Percentiles rank a stretch among this genome's conserved stretches.
phyloP scores from a whole-genome alignment of 2,329 filamentous ascomycete genomes.

The Fusarium vanettenii region DNA sequence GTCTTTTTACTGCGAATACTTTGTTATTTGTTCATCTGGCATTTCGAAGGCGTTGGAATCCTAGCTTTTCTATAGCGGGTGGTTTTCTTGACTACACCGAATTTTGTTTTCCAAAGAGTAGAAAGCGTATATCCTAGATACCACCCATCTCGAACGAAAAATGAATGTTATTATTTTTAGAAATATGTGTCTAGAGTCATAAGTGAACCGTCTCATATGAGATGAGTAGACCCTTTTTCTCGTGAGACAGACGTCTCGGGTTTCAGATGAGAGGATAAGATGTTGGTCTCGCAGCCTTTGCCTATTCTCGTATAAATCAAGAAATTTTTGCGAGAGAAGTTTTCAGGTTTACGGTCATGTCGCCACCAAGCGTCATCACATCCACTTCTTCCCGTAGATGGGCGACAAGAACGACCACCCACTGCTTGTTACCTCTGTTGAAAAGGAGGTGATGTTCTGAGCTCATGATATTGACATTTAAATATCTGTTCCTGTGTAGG shows the following conservation, averaged over 20 bases:
- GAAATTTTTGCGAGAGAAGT: slow-evolving; percentile 60
- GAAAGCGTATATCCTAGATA: slow-evolving; percentile 30
- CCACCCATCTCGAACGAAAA: slow-evolving; percentile 11
- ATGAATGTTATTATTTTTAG: neutral
- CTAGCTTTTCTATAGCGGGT: slow-evolving; percentile 11
- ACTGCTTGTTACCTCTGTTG: slow-evolving; percentile 86
- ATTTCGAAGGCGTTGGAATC: slow-evolving; percentile 35
- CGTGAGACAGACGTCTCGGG: neutral
- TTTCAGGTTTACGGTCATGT: slow-evolving; percentile 83
- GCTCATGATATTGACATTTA: neutral
- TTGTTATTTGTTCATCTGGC: slow-evolving; percentile 7
- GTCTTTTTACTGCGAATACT: neutral
- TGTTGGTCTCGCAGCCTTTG: neutral
- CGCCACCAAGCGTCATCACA: slow-evolving; percentile 92
- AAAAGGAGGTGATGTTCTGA: slow-evolving; percentile 76
- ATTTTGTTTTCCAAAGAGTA: slow-evolving; percentile 19
- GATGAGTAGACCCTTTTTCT: neutral
- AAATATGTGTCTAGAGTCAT: neutral
- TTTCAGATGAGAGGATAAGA: neutral
- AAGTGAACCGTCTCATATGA: neutral
- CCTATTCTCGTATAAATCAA: slow-evolving; percentile 62
- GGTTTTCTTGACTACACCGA: slow-evolving; percentile 15
- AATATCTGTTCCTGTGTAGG: neutral
- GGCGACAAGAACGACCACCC: slow-evolving; percentile 83
- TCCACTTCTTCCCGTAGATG: slow-evolving; percentile 87